These are phyloP conservation scores for Eucalyptus camaldulensis DNA, from an alignment of 345 rosid species.

Conservation along the genomic window DNA sequence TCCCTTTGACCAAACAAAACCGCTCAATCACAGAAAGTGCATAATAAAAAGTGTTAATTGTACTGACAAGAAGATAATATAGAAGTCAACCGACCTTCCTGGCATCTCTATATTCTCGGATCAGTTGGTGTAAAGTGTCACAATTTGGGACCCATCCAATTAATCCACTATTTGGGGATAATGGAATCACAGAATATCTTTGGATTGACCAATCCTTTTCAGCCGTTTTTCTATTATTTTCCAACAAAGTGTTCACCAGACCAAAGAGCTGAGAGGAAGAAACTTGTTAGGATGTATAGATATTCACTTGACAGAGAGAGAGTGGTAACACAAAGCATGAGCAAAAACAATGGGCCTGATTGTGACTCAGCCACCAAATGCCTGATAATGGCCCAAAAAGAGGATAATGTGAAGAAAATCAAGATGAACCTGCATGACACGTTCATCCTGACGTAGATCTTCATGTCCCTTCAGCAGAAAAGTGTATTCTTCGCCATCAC, in stretches of 20 bases:
- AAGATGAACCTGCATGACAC: constrained; percentile 90
- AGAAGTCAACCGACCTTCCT: constrained; percentile 49
- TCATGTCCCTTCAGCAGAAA: constrained; percentile 97
- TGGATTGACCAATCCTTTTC: constrained; percentile 91
- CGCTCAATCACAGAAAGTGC: neutral
- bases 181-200: constrained; percentile 84
- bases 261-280: constrained; percentile 71
- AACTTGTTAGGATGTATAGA: neutral
- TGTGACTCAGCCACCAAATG: neutral
- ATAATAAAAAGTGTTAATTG: neutral
- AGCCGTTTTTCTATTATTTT: constrained; percentile 74
- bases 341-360: neutral
- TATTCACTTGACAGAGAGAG: neutral
- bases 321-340: neutral
- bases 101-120: constrained; percentile 89
- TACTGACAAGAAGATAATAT: neutral
- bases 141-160: constrained; percentile 98
- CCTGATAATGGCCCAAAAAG: neutral
- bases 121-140: constrained; percentile 90
- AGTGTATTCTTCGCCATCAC: constrained; percentile 85
- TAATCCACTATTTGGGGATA: constrained; percentile 92
- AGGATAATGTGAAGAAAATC: neutral
- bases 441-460: constrained; percentile 98
- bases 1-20: neutral
- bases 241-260: constrained; percentile 83